Percentiles rank a stretch among this genome's conserved stretches.
These are phyloP conservation scores for Lactifluus subvellereus DNA, from an alignment of 768 basidiomycete genomes.

Conservation along the genomic window DNA sequence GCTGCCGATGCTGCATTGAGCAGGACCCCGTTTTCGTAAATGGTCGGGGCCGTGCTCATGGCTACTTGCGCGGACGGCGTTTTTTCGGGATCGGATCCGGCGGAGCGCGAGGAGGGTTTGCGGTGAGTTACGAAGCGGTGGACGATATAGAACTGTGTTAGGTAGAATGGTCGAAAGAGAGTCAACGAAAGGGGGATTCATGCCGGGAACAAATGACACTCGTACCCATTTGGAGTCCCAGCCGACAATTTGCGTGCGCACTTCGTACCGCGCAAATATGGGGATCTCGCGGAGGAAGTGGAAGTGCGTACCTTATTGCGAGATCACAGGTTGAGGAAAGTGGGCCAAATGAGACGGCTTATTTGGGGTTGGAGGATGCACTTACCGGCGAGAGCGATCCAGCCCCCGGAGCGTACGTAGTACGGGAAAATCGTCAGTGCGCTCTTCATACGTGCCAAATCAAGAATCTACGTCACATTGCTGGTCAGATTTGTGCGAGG, in stretches of 20 bases:
- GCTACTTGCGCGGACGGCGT: slow-evolving; percentile 30
- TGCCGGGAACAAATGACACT: not conserved
- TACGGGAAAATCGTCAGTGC: slow-evolving; percentile 49
- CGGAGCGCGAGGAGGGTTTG: slow-evolving; percentile 28
- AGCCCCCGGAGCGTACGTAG: slow-evolving; percentile 54
- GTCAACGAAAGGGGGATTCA: not conserved
- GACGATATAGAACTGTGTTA: slow-evolving; percentile 51
- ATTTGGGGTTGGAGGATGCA: not conserved
- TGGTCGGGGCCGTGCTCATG: not conserved
- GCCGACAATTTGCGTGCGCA: slow-evolving; percentile 47
- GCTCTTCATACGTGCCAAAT: slow-evolving; percentile 39
- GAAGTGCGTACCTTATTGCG: slow-evolving; percentile 52
- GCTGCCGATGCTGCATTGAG: not conserved
- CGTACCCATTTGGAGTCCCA: slow-evolving; percentile 83
- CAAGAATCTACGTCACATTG: slow-evolving; percentile 28
- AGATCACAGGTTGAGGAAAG: not conserved
- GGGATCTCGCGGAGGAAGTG: slow-evolving; percentile 68
- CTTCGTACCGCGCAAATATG: slow-evolving; percentile 54
- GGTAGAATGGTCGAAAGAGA: not conserved
- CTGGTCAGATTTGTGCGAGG: not conserved
- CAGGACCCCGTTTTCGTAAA: too few relatives aligned
- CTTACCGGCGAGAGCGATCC: slow-evolving; percentile 49
- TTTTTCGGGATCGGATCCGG: slow-evolving; percentile 18
- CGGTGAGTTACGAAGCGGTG: slow-evolving; percentile 58
- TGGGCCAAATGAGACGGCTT: not conserved